Evolutionary conservation across 148 eudicot genomes (phyloP).

Genomic region (Amaranthus hypochondriacus): DNA sequence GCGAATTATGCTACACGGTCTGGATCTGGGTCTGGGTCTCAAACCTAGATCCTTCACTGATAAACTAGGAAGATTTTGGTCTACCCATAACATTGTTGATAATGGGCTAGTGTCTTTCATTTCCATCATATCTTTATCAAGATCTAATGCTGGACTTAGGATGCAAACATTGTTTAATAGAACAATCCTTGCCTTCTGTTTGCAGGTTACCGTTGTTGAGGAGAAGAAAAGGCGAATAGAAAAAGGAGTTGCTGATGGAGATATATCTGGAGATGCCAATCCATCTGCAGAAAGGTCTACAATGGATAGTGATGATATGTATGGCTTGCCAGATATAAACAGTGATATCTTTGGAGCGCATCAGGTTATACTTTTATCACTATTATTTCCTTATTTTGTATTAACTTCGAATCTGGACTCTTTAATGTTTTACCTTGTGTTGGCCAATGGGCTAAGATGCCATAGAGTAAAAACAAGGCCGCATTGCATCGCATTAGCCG

Average conservation of each 20-base stretch:
- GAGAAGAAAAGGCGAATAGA: constrained; percentile 32
- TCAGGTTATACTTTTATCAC: constrained; percentile 19
- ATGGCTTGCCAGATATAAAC: constrained; percentile 34
- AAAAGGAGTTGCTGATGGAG: constrained; percentile 23
- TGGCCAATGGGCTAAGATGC: too few species aligned
- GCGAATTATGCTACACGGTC: too few species aligned
- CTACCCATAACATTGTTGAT: background rate
- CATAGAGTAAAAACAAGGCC: too few species aligned
- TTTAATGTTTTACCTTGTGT: too few species aligned
- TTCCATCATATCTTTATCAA: background rate
- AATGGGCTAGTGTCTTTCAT: background rate
- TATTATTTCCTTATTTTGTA: background rate
- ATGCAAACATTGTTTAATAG: background rate
- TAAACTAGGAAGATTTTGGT: too few species aligned
- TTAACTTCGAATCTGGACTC: too few species aligned
- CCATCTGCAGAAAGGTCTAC: constrained; percentile 18
- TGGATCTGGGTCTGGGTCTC: too few species aligned
- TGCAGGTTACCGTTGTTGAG: constrained; percentile 40
- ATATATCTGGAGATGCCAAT: constrained; percentile 16
- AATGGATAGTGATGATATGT: constrained; percentile 22
- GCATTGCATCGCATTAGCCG: too few species aligned
- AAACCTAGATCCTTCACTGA: too few species aligned
- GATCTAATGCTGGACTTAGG: background rate
- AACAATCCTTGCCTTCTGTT: background rate
- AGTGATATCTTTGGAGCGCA: constrained; percentile 17